Evolutionary conservation across 2,329 filamentous ascomycete genomes (phyloP), one percentile per base, ranked within the genome.

Genomic region (Furcasterigmium furcatum): DNA sequence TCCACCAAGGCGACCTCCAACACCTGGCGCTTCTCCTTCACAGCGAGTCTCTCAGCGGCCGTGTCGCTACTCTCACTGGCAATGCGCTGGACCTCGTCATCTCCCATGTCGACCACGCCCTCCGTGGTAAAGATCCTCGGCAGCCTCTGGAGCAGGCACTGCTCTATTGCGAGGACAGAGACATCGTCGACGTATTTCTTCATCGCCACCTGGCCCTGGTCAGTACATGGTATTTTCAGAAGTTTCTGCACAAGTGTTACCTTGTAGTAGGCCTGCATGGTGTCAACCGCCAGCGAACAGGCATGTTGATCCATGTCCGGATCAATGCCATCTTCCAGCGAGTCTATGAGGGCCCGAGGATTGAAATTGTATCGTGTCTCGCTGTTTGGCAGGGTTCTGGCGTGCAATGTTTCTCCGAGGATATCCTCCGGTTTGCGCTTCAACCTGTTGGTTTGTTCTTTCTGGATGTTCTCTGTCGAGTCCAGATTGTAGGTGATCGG

Each of bases 401-500:
- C 38, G 12, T 4, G 4, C 5, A 20, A 40, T 9, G 16, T 9
- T 14, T 8, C 21, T 19, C n/a, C n/a, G n/a, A n/a, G n/a, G n/a
- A n/a, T n/a, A n/a, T n/a, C n/a, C 3, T 16, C n/a, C 6, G 45
- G 4, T 1, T 20, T 19, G 0, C 7, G 2, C 10, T 34, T 45
- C 6, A 45, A 45, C 3, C 21, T 32, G 14, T 43, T 29, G 14
- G 2, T n/a, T 5, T 60, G 58, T 21, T 58, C 45, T 1, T 57
- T 53, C 24, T 67, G 59, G 1, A 76, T 56, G 1, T 54, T 60
- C 13, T 73, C 58, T 0, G 63, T 64, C 21, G 73, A 75, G 29
- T 74, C 60, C 14, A 71, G 59, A 34, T 80, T 77, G 50, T 81
- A 81, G 0, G 76, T 82, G 29, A 79, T 76, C 0, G 74, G 75